Percentiles rank a stretch among this genome's conserved stretches.
Evolutionary conservation across 2,329 filamentous ascomycete genomes (phyloP).

Genomic region (Blumeriella jaapii): DNA sequence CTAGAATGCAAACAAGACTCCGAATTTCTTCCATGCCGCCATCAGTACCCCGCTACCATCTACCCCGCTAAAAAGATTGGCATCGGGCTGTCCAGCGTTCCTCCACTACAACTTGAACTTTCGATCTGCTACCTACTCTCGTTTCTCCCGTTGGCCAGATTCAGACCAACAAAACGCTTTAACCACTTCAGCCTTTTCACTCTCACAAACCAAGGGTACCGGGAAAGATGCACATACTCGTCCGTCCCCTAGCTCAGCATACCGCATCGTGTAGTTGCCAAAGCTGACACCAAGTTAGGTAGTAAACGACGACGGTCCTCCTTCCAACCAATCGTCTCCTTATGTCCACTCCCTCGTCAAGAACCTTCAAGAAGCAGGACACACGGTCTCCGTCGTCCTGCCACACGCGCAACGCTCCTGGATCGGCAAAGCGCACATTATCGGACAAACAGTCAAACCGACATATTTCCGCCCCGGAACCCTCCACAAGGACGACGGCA

Average conservation of each 20-base stretch:
- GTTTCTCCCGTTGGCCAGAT: no score
- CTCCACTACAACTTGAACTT: neutral
- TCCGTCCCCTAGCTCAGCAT: conserved; percentile 26
- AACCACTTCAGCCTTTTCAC: no score
- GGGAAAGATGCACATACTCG: conserved; percentile 38
- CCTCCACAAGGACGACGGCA: conserved; percentile 52
- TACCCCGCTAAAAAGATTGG: conserved; percentile 4
- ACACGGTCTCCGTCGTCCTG: conserved; percentile 82
- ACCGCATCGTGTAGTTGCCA: neutral
- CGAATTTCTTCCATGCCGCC: neutral
- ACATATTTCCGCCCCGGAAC: conserved; percentile 66
- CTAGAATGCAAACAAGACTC: no score
- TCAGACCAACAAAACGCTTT: no score
- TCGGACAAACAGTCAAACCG: conserved; percentile 77
- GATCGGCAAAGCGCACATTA: conserved; percentile 97
- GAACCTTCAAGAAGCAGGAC: conserved; percentile 61
- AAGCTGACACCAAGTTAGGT: conserved; percentile 27
- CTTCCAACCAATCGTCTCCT: conserved; percentile 65
- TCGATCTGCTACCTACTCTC: neutral
- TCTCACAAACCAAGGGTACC: no score
- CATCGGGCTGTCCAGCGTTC: conserved; percentile 4
- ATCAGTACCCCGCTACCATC: neutral
- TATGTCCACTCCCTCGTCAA: conserved; percentile 67
- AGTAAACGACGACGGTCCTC: conserved; percentile 73
- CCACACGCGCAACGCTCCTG: conserved; percentile 88